Evolutionary conservation across 2,329 filamentous ascomycete genomes (phyloP).

Genomic region (Fusarium coffeatum): DNA sequence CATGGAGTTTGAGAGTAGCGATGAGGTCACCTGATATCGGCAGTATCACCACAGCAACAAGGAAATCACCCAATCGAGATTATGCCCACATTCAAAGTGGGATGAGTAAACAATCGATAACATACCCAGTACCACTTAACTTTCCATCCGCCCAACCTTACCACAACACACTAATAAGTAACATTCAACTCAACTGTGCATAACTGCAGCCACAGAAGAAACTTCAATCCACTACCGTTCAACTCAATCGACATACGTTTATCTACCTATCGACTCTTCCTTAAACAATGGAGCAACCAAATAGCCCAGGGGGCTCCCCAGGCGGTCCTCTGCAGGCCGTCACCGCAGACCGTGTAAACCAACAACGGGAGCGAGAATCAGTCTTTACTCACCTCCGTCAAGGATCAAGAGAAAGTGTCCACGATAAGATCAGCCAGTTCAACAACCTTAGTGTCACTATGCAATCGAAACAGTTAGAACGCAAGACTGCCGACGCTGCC

Average conservation of each 20-base stretch:
- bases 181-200: constrained; percentile 23
- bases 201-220: constrained; percentile 11
- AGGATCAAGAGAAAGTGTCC: constrained; percentile 68
- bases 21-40: constrained; percentile 38
- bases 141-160: constrained; percentile 4
- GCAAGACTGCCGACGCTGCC: constrained; percentile 73
- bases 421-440: constrained; percentile 78
- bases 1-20: not conserved
- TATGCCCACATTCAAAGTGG: constrained; percentile 20
- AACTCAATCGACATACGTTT: not conserved
- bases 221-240: not conserved
- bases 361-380: constrained; percentile 54
- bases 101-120: constrained; percentile 44
- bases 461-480: constrained; percentile 70
- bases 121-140: constrained; percentile 24
- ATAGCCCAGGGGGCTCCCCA: constrained; percentile 65
- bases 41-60: constrained; percentile 19
- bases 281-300: constrained; percentile 39
- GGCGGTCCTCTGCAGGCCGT: constrained; percentile 69
- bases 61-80: not conserved
- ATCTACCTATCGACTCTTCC: not conserved
- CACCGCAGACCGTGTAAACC: constrained; percentile 73
- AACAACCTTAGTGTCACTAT: constrained; percentile 73
- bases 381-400: constrained; percentile 52
- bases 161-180: constrained; percentile 28